Conservation (phyloP, 371 early-diverging fungal species). For the Catenaria anguillulae region DNA sequence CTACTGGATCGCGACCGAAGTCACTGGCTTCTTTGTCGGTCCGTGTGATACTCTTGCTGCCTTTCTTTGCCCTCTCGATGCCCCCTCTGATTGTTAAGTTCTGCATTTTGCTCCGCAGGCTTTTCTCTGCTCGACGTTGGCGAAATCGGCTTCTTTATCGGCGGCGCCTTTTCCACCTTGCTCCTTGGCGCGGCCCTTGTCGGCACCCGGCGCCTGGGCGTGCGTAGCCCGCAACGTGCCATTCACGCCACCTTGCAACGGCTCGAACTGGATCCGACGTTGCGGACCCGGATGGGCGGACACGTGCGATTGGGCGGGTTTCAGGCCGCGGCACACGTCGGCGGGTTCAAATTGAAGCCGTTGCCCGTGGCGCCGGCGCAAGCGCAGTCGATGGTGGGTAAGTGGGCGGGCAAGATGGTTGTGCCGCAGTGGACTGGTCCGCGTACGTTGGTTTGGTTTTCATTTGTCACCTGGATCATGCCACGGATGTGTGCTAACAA, state of each 20-base stretch:
- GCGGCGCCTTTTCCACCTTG: background rate
- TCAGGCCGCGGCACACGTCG: background rate
- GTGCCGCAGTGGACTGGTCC: too few species aligned
- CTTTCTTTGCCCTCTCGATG: background rate
- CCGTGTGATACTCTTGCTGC: background rate
- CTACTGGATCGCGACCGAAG: background rate
- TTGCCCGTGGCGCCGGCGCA: too few species aligned
- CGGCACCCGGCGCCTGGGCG: background rate
- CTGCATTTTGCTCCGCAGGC: background rate
- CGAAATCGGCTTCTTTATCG: conserved; percentile 5
- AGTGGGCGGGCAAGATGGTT: too few species aligned
- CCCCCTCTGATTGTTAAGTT: background rate
- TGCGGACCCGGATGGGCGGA: background rate
- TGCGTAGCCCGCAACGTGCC: background rate
- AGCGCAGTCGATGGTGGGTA: too few species aligned
- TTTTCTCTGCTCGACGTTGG: conserved; percentile 4
- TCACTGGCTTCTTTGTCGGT: background rate
- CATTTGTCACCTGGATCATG: too few species aligned
- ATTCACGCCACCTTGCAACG: background rate
- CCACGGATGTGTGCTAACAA: too few species aligned
- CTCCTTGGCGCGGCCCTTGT: background rate
- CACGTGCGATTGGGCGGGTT: background rate
- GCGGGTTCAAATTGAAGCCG: too few species aligned
- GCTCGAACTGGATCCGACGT: background rate
- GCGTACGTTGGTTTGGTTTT: too few species aligned